Evolutionary conservation across 805 yeast genomes (phyloP), one percentile per base, ranked within the genome.

Genomic region (Wickerhamiella domercqiae): DNA sequence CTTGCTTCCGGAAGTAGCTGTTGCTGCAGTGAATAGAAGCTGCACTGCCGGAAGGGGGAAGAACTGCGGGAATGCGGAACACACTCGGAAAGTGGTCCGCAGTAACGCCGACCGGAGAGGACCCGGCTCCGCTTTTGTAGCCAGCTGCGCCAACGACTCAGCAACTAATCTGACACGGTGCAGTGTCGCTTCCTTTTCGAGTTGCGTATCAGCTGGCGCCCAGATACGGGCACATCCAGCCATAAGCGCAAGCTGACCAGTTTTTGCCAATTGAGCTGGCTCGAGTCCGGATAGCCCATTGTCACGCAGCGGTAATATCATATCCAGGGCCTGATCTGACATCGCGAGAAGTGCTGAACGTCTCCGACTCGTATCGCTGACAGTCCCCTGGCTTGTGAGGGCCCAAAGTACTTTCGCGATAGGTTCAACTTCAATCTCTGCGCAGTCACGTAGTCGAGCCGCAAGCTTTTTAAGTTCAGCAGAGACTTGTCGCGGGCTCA

Each of bases 1-100:
- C 25, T 67, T 70, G 43, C 64, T 71, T 31, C 66, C 71, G 5
- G 68, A 60, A 26, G 67, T 66, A 13, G 21, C 21, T 6, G 33
- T 16, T 6, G n/a, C 11, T 21, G 13, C 16, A 5, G 16, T 15
- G 33, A 30, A 30, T 16, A 30, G 9, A 13, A 17, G 13, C 6
- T 7, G 21, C 7, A 30, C 21, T 14, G 11, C 21, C 5, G 20
- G 20, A 5, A 30, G n/a, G 21, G 11, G 21, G 21, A 30, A 6
- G 19, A 30, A n/a, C 7, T 13, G 20, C 11, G 33, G 21, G 7
- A 7, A 29, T 5, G n/a, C 21, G 16, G 33, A 13, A 16, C 18
- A 13, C 7, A 30, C 33, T 6, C 33, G 33, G 33, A 30, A 30
- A 6, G 21, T 7, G 21, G 33, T 30, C 5, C 33, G 33, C 21